Base-by-base conservation (phyloP, 2,329 filamentous ascomycete species). In the Arthrobotrys conoides region DNA sequence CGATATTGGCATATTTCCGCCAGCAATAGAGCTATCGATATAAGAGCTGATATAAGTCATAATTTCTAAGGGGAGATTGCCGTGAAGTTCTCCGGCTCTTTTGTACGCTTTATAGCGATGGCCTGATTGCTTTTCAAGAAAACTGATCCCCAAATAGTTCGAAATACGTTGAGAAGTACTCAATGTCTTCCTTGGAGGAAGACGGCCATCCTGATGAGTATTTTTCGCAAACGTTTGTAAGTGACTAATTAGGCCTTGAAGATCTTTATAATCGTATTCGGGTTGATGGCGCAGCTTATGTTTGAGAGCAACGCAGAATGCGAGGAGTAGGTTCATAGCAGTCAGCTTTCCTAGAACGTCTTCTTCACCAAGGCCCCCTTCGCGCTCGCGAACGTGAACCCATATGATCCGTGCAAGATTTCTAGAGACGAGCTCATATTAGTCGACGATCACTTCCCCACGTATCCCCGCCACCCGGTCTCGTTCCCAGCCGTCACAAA, bases 281-380 rank as follows among this genome's bases (percentile, higher is more conserved):
- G 93, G 93, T 83, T 96, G 93, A 83, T 95, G 95, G 27, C 93
- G 92, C 36, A 96, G 88, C 82, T 90, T 91, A 85, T 96, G 93
- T 85, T 95, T 95, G 72, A 96, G 87, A 1, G 93, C 86, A n/a
- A 92, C 87, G 16, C 92, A 88, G 82, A 92, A 96, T 1, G 92
- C 91, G 24, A 93, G 88, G 80, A 96, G 87, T 3, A 96, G 87
- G 83, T 96, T 95, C 84, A 96, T 89, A 4, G 90, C 90, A 14
- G 90, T 86, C 84, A 93, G 83, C 84, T 94, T 95, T 70, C 86
- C 88, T 10, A 95, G 86, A 0, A 94, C 82, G 80, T 91, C 90
- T 51, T 91, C 87, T 82, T 92, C 93, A 18, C 87, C 87, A 8
- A 86, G 67, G 53, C 88, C 86, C 41, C 87, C 86, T 81, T 88